A percentile compares a stretch with the other conserved stretches of the same genome.
phyloP scores from a whole-genome alignment of 1,284 basidiomycete genomes.

The Neotropicomus parvogracilis region DNA sequence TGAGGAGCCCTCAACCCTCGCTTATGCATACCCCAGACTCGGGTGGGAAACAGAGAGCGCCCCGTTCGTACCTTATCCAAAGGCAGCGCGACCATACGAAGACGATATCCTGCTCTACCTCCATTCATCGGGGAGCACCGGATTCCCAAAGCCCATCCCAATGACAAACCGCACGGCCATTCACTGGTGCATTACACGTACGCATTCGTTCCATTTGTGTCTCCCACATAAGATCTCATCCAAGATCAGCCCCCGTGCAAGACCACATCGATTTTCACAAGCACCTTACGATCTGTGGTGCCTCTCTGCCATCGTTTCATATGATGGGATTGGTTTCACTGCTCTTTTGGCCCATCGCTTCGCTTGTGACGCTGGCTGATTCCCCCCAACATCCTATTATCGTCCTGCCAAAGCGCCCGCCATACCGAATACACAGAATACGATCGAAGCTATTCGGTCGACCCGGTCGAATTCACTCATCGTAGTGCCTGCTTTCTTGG shows the following conservation, averaged over 20 bases:
- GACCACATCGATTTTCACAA: constrained; percentile 7
- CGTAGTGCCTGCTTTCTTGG: constrained; percentile 22
- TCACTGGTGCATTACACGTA: constrained; percentile 21
- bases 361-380: constrained; percentile 15
- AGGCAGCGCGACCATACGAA: constrained; percentile 2
- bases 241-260: constrained; percentile 9
- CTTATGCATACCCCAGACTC: constrained; percentile 32
- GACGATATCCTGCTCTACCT: constrained; percentile 16
- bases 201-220: not conserved
- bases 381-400: constrained; percentile 16
- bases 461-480: constrained; percentile 13
- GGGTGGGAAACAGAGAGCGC: constrained; percentile 18
- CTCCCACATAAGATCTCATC: not conserved
- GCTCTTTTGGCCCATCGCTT: constrained; percentile 12
- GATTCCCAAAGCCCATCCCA: constrained; percentile 31
- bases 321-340: constrained; percentile 16
- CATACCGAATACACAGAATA: constrained; percentile 20
- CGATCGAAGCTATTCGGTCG: constrained; percentile 11
- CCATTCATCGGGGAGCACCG: constrained; percentile 31
- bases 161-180: constrained; percentile 13
- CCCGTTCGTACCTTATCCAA: constrained; percentile 28
- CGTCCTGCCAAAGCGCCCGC: constrained; percentile 12
- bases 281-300: constrained; percentile 2
- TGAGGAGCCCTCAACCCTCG: constrained; percentile 32
- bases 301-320: constrained; percentile 23